These are phyloP conservation scores for Rhodotorula kratochvilovae DNA, from an alignment of 768 basidiomycete genomes.

Conservation along the genomic window DNA sequence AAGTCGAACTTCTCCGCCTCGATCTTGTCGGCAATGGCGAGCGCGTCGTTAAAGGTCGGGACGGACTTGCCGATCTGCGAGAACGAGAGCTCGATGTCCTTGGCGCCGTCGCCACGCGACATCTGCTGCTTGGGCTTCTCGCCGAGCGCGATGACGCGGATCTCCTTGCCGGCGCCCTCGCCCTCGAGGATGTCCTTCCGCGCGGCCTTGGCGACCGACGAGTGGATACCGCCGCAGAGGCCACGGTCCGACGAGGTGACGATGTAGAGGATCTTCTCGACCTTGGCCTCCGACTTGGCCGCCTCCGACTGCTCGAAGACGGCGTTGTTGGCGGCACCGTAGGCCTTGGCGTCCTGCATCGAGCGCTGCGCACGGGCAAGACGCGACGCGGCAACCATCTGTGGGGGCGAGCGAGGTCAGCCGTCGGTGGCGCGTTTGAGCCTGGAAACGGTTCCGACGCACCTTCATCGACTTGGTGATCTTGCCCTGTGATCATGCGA, in stretches of 20 bases:
- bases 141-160: constrained; percentile 76
- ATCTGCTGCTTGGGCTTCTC: constrained; percentile 98
- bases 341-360: constrained; percentile 83
- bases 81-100: constrained; percentile 77
- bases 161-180: constrained; percentile 51
- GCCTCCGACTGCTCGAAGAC: constrained; percentile 78
- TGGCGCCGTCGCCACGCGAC: constrained; percentile 55
- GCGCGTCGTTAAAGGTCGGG: constrained; percentile 93
- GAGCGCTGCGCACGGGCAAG: constrained; percentile 91
- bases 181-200: constrained; percentile 62
- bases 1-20: constrained; percentile 76
- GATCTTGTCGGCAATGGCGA: constrained; percentile 87
- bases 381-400: constrained; percentile 98
- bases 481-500: constrained; percentile 68
- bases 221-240: constrained; percentile 99
- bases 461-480: constrained; percentile 78
- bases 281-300: constrained; percentile 54
- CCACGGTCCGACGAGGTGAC: constrained; percentile 98
- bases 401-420: not conserved
- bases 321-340: constrained; percentile 69
- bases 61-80: constrained; percentile 97
- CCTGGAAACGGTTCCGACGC: not conserved
- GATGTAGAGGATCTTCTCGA: constrained; percentile 73
- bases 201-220: constrained; percentile 85
- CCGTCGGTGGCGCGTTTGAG: too few relatives aligned